phyloP scores from a whole-genome alignment of 306 rosid genomes.

The Astragalus glycyphyllos region DNA sequence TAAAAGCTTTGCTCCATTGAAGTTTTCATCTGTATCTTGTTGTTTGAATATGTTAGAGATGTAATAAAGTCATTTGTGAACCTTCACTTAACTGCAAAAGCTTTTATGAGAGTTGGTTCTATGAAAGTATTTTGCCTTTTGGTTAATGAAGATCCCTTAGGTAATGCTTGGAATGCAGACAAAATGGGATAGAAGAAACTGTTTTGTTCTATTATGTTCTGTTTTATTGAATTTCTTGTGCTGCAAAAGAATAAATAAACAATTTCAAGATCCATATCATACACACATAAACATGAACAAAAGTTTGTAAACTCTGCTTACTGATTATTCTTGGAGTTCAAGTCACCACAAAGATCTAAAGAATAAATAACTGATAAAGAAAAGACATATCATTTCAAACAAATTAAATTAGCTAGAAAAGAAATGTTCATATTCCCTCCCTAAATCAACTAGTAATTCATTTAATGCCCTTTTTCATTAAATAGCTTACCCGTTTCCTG shows the following conservation, averaged over 20 bases:
- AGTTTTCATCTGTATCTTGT: not conserved
- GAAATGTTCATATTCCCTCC: constrained; percentile 10
- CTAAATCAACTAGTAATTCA: too few relatives aligned
- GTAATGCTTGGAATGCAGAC: too few relatives aligned
- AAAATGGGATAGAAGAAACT: too few relatives aligned
- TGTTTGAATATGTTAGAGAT: not conserved
- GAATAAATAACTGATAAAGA: not conserved
- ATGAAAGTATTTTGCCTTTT: too few relatives aligned
- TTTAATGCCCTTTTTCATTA: too few relatives aligned
- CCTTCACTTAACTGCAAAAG: not conserved
- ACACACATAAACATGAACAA: not conserved
- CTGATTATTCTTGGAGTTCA: constrained; percentile 3
- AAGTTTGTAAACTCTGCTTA: not conserved
- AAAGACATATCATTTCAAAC: not conserved
- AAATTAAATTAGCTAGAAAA: not conserved
- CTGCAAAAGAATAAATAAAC: not conserved
- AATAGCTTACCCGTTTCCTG: too few relatives aligned
- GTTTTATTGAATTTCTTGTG: constrained; percentile 14
- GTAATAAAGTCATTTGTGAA: not conserved
- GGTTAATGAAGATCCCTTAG: too few relatives aligned
- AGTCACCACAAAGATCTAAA: constrained; percentile 10
- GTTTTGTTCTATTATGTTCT: not conserved
- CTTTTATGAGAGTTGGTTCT: constrained; percentile 11
- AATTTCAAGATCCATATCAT: not conserved
- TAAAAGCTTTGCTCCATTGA: not conserved